Base-by-base conservation (phyloP, 2,329 filamentous ascomycete species). In the Trichoderma semiorbis region DNA sequence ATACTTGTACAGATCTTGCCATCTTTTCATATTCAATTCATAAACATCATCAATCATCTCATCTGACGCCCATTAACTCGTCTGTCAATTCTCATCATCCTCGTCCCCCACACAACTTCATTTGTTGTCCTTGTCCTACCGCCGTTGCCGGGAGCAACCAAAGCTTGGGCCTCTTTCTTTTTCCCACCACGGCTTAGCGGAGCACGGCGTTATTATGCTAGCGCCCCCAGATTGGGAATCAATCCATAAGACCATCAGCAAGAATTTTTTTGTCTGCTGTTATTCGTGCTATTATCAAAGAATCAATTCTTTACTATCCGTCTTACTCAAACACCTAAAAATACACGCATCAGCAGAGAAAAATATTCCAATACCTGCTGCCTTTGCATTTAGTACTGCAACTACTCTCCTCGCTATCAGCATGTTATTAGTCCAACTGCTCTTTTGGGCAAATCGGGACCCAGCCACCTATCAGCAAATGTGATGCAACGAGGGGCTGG, bases 131-230 rank as follows among this genome's bases (percentile, higher is more conserved):
- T 60, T n/a, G 24, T 47, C 57, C 57, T 6, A 24, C 67, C 57
- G 67, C 30, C 57, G 67, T 69, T 69, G 67, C 67, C 21, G 57
- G 57, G 67, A 69, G 67, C 67, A 69, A 69, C 67, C 64, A 47
- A 62, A 62, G 55, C 66, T 69, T 58, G 50, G 43, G 53, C 65
- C 58, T 67, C 10, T 21, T 34, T 12, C 57, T 24, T 7, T 34
- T 34, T 32, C 57, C 57, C 57, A 5, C n/a, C 11, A 43, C 26
- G 64, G 53, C 36, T 43, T 58, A 43, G 64, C 50, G 50, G 50
- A 50, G 55, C 7, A 7, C 21, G 55, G 55, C 32, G 11, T 30
- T 36, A 39, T 7, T 47, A 43, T 50, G 43, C 1, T 64, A 30
- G 36, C 21, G 53, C 10, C 53, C 18, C 21, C 1, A 58, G 32